A percentile compares a stretch with the other conserved stretches of the same genome.
Evolutionary conservation across 2,329 filamentous ascomycete genomes (phyloP).

Genomic region (Lachnellula subtilissima): DNA sequence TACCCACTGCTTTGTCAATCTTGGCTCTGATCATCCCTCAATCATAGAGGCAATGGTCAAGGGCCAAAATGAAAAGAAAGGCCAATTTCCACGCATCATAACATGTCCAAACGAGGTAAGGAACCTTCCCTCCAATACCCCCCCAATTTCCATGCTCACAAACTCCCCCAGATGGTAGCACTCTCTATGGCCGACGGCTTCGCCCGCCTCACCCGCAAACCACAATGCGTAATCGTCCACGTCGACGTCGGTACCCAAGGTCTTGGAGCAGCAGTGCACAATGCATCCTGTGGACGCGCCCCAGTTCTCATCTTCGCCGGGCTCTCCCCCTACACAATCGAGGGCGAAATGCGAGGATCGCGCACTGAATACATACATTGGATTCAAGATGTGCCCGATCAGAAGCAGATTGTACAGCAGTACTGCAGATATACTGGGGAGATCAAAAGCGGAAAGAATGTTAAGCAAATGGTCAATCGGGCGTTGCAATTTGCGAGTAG

Average conservation of each 20-base stretch:
- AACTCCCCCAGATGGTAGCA: conserved; percentile 57
- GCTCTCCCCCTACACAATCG: conserved; percentile 66
- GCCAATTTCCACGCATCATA: conserved; percentile 60
- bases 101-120: conserved; percentile 66
- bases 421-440: conserved; percentile 69
- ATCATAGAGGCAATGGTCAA: conserved; percentile 72
- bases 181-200: conserved; percentile 74
- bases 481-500: conserved; percentile 67
- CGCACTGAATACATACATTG: conserved; percentile 75
- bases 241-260: conserved; percentile 76
- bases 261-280: conserved; percentile 61
- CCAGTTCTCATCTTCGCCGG: conserved; percentile 71
- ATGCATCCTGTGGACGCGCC: conserved; percentile 63
- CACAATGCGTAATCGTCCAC: conserved; percentile 62
- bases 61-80: conserved; percentile 60
- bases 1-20: conserved; percentile 53
- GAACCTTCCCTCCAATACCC: not conserved
- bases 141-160: not conserved
- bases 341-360: conserved; percentile 65
- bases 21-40: conserved; percentile 59
- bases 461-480: conserved; percentile 71
- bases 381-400: conserved; percentile 73
- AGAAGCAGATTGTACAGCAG: conserved; percentile 67
- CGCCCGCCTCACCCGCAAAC: conserved; percentile 59
- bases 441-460: conserved; percentile 66